Base-by-base conservation (phyloP, 2,329 filamentous ascomycete species). In the Penicillium sclerotiorum region DNA sequence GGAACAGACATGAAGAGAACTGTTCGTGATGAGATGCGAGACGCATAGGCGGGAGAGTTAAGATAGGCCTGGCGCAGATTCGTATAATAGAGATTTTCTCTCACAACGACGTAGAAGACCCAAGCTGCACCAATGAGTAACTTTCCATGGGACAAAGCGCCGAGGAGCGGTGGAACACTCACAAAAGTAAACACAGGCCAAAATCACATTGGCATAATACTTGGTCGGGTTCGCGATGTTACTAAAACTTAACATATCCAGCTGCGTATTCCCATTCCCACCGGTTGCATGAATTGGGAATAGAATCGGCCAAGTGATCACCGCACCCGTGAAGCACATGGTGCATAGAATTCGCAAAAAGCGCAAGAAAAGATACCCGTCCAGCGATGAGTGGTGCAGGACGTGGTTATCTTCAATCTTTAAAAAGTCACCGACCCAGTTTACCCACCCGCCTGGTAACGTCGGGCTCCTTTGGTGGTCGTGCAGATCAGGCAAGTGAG, bases 1-100 rank as follows among this genome's bases (percentile, higher is more conserved):
- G 93, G 93, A 0, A 96, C 89, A 1, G 88, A 89, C 39, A 91
- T 88, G 71, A 96, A 90, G 7, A 99, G 81, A 0, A 97, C 87
- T 1, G 92, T 96, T 41, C 90, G 82, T 0, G 92, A 92, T 1
- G 93, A 96, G 27, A 96, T 85, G 41, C 92, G 87, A 61, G 88
- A 86, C 39, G 89, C 81, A 68, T 94, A 94, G 33, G 88, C 80
- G 11, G 91, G 90, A 3, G 90, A 92, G 43, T 95, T 83, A 42
- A 95, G 83, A 72, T 93, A 96, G 1, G 92, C 92, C 73, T 96
- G 92, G 50, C 92, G 88, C 20, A 96, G 74, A 61, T 94, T 95
- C 71, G 95, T 86, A 71, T 90, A 95, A 78, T 87, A 95, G 60
- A 97, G 87, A 64, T 86, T 87, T 70, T 97, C 93, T 43, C 93